A percentile compares a stretch with the other conserved stretches of the same genome.
Conservation (phyloP, 1,284 basidiomycete genomes). For the Tilletiaria anomala region DNA sequence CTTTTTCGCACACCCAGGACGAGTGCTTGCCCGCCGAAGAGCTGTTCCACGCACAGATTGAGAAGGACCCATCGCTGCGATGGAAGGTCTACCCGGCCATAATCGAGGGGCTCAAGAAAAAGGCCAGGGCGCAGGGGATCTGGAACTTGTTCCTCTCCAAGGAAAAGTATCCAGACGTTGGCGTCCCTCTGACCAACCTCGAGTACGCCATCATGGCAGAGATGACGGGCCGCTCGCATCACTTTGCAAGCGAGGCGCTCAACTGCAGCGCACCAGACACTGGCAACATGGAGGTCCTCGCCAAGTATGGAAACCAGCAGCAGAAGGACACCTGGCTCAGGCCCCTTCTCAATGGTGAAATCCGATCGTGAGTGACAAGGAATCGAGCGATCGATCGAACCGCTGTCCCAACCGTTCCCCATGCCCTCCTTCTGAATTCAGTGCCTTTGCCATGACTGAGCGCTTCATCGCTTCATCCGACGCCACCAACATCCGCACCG, state of each 20-base stretch:
- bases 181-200: constrained; percentile 77
- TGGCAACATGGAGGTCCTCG: constrained; percentile 72
- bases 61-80: constrained; percentile 56
- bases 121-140: constrained; percentile 71
- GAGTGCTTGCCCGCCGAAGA: constrained; percentile 56
- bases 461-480: constrained; percentile 66
- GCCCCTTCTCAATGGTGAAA: constrained; percentile 72
- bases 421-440: constrained; percentile 37
- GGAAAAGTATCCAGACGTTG: constrained; percentile 63
- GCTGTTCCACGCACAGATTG: constrained; percentile 68
- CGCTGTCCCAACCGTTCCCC: neutral
- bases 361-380: constrained; percentile 57
- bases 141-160: constrained; percentile 95
- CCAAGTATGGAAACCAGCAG: constrained; percentile 71
- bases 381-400: neutral
- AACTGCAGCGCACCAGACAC: constrained; percentile 94
- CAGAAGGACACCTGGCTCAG: constrained; percentile 84
- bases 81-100: constrained; percentile 70
- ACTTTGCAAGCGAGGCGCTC: constrained; percentile 65
- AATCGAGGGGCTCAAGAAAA: constrained; percentile 69
- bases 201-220: constrained; percentile 98
- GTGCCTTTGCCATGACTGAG: constrained; percentile 41
- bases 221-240: constrained; percentile 67
- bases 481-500: constrained; percentile 85
- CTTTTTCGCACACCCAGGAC: neutral